Evolutionary conservation across 78 protist species (phyloP), one percentile per base, ranked within the genome.

Genomic region (Mastigamoeba balamuthi): DNA sequence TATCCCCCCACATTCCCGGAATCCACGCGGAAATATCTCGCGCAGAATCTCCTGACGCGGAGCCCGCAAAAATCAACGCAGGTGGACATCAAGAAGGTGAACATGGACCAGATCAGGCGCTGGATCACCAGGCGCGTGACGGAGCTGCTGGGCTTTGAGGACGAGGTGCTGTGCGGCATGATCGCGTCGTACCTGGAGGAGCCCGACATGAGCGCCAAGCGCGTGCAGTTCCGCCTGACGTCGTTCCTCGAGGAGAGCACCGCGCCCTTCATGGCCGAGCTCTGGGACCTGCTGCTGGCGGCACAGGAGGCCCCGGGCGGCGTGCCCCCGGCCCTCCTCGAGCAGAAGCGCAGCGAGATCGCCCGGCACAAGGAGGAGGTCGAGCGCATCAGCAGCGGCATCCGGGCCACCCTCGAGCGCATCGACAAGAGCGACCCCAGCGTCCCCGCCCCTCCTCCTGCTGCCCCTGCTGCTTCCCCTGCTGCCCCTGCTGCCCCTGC

Each of bases 201-300:
- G 73, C 66, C 66, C 27, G 40, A 66, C 29, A 30, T 10, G 52
- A 66, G 52, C 30, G 7, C 9, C 36, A 72, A 72, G 53, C 36
- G 8, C 0, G 78, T 91, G 76, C 95, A 91, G 80, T 65, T 91
- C 68, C 69, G 76, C 27, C 67, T 91, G 27, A 88, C 92, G 4
- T 92, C 90, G 25, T 91, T 91, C 65, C 69, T 91, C 40, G 89
- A 83, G 30, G 10, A 44, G 28, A 72, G 88, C 68, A 66, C 95
- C 10, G n/a, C 58, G 7, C 23, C n/a, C 0, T 88, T 91, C 66
- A 85, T 91, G 91, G 17, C 23, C 4, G 85, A 85, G 48, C 66
- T 91, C 6, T 91, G 95, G 95, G 23, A 48, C 33, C 76, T 84
- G 40, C 67, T 91, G 9, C 6, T 84, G 17, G 35, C 44, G 5